A percentile compares a stretch with the other conserved stretches of the same genome.
Conservation (phyloP, 441 rosid genomes). For the Isatis lusitanica region DNA sequence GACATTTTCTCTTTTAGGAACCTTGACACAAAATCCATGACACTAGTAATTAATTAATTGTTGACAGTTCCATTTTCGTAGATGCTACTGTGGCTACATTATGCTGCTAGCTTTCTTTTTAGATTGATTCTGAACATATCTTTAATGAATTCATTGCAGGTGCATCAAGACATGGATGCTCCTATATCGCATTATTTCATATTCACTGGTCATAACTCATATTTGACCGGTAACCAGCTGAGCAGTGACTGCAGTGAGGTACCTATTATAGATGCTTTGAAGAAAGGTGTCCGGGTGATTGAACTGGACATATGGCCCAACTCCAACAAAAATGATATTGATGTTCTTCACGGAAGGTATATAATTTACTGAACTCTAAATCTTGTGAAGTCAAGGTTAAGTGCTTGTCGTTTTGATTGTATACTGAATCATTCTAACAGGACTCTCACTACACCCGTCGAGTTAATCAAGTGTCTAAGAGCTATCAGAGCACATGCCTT, state of each 20-base stretch:
- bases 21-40: neutral
- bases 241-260: slow-evolving; percentile 88
- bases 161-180: slow-evolving; percentile 76
- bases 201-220: slow-evolving; percentile 86
- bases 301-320: slow-evolving; percentile 96
- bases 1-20: neutral
- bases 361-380: neutral
- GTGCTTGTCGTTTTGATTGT: neutral
- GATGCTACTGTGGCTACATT: neutral
- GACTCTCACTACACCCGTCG: slow-evolving; percentile 87
- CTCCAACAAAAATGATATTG: slow-evolving; percentile 59
- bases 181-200: slow-evolving; percentile 88
- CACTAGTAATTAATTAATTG: neutral
- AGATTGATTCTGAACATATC: neutral
- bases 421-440: slow-evolving; percentile 39
- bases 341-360: slow-evolving; percentile 94
- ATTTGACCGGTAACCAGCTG: slow-evolving; percentile 89
- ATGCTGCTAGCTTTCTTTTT: neutral
- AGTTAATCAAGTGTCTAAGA: slow-evolving; percentile 67
- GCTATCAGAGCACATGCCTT: slow-evolving; percentile 85
- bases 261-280: slow-evolving; percentile 71
- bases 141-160: slow-evolving; percentile 38
- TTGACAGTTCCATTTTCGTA: neutral
- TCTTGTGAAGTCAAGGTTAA: neutral
- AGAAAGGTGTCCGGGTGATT: slow-evolving; percentile 85